Evolutionary conservation across 208 protist genomes (phyloP).

Genomic region (Trichomonas tenax): DNA sequence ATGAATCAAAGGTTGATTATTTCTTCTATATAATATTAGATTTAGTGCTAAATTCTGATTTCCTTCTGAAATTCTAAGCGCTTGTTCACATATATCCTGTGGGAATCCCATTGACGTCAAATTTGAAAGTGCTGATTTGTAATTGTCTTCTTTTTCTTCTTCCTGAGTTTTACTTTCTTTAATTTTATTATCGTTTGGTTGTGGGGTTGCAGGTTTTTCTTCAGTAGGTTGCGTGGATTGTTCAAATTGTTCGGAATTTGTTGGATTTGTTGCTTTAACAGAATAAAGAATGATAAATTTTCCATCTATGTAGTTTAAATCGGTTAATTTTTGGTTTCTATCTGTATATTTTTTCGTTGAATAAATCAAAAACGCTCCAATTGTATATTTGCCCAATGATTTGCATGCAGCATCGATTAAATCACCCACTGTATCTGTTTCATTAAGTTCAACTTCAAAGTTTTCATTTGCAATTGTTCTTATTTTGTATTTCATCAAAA

Average conservation of each 20-base stretch:
- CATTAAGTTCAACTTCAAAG: not conserved
- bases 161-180: too few relatives aligned
- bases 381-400: not conserved
- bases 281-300: not conserved
- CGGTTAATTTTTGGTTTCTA: not conserved
- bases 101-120: not conserved
- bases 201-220: not conserved
- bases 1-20: not conserved
- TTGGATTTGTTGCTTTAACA: not conserved
- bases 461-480: not conserved
- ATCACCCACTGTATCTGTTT: not conserved
- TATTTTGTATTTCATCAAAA: not conserved
- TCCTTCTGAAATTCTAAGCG: not conserved
- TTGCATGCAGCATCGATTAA: not conserved
- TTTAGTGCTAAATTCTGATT: not conserved
- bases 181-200: not conserved
- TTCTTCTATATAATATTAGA: not conserved
- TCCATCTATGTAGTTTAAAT: not conserved
- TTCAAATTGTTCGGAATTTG: not conserved
- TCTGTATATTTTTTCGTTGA: not conserved
- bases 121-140: not conserved
- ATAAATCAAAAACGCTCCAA: not conserved
- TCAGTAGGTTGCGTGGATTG: not conserved
- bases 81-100: not conserved
- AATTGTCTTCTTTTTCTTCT: not conserved